phyloP scores from a whole-genome alignment of 495 filamentous ascomycete species.

The Aspergillus baeticus region DNA sequence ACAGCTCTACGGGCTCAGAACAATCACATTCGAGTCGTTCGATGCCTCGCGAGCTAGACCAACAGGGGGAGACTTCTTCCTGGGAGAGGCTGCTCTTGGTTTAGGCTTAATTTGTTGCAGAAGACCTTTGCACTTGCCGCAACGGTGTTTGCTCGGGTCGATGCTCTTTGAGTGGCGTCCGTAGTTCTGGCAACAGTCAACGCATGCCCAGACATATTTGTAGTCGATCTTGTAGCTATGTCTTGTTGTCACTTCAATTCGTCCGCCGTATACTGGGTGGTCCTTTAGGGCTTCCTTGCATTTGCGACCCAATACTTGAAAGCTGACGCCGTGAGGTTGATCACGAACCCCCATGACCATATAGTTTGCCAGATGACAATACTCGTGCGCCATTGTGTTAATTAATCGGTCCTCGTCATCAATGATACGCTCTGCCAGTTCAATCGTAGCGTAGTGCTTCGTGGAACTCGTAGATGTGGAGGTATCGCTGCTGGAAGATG shows the following conservation, averaged over 20 bases:
- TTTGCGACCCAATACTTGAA: constrained; percentile 67
- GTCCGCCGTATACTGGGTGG: constrained; percentile 46
- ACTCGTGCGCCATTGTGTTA: constrained; percentile 90
- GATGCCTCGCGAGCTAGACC: constrained; percentile 1
- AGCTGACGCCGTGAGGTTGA: constrained; percentile 78
- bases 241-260: constrained; percentile 77
- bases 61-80: constrained; percentile 45
- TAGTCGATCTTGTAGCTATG: constrained; percentile 85
- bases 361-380: constrained; percentile 88
- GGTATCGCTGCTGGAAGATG: constrained; percentile 1
- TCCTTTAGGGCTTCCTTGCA: constrained; percentile 43
- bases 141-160: constrained; percentile 60
- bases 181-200: constrained; percentile 62
- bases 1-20: not conserved
- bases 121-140: constrained; percentile 65
- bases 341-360: constrained; percentile 68
- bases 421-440: constrained; percentile 85
- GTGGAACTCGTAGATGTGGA: constrained; percentile 8
- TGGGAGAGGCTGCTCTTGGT: constrained; percentile 56
- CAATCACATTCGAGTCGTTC: constrained; percentile 10
- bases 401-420: constrained; percentile 72
- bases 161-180: constrained; percentile 84
- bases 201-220: constrained; percentile 86
- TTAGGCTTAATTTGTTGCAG: constrained; percentile 79
- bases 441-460: constrained; percentile 74